Conservation (phyloP, 2,329 filamentous ascomycete species). For the Moelleriella libera region DNA sequence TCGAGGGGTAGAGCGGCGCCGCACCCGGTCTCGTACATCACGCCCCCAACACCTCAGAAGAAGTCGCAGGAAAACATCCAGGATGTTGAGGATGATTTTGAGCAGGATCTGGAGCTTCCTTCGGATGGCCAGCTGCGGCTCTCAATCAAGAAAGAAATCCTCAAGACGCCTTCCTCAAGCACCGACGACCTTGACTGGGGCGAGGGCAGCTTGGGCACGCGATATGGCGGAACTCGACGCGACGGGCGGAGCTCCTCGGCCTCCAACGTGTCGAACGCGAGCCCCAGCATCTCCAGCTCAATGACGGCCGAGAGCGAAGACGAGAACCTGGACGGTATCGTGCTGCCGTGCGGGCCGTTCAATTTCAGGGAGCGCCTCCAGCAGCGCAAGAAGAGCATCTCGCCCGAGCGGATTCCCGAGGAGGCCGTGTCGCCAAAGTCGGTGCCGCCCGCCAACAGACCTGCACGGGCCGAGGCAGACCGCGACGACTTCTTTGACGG, state of each 20-base stretch:
- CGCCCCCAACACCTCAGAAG: constrained; percentile 40
- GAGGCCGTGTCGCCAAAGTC: constrained; percentile 12
- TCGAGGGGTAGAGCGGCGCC: constrained; percentile 40
- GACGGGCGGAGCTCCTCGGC: constrained; percentile 71
- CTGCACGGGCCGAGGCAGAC: constrained; percentile 25
- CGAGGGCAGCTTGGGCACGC: constrained; percentile 82
- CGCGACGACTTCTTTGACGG: constrained; percentile 74
- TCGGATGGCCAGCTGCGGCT: constrained; percentile 51
- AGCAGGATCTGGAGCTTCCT: constrained; percentile 59
- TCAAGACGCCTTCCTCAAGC: constrained; percentile 45
- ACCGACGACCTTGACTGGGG: constrained; percentile 83
- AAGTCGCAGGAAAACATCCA: constrained; percentile 12
- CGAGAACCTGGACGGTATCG: constrained; percentile 78
- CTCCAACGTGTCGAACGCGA: constrained; percentile 72
- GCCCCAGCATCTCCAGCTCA: constrained; percentile 83
- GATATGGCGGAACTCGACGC: constrained; percentile 74
- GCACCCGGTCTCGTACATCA: constrained; percentile 38
- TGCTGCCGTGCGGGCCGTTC: constrained; percentile 71
- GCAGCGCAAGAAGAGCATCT: constrained; percentile 49
- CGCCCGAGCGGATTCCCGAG: constrained; percentile 32
- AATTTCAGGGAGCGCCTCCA: constrained; percentile 70
- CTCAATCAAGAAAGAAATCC: constrained; percentile 44
- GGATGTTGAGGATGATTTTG: constrained; percentile 49
- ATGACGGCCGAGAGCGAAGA: constrained; percentile 88
- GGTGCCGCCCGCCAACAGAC: constrained; percentile 13